These are phyloP conservation scores for Chlamydomonas applanata DNA, from an alignment of 139 green algal species.

Conservation along the genomic window DNA sequence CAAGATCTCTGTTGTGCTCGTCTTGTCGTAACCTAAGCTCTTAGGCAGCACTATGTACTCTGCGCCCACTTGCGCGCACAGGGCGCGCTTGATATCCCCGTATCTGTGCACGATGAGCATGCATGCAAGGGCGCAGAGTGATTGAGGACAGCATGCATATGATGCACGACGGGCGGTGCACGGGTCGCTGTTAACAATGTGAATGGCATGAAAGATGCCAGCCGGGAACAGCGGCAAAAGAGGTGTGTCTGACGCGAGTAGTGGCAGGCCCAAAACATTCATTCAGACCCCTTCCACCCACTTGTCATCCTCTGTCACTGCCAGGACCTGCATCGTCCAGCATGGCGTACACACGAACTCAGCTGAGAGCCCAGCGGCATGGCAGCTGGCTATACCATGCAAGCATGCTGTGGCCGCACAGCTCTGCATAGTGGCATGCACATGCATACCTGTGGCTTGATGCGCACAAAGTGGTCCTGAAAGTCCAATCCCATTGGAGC, in stretches of 20 bases:
- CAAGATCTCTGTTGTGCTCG: slow-evolving; percentile 39
- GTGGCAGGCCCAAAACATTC: no score
- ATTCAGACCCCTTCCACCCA: neutral
- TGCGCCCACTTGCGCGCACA: slow-evolving; percentile 21
- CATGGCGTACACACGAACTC: no score
- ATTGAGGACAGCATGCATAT: no score
- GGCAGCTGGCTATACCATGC: no score
- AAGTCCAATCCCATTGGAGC: slow-evolving; percentile 30
- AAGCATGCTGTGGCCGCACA: no score
- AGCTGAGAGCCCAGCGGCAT: no score
- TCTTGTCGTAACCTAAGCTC: slow-evolving; percentile 21
- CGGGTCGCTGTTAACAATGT: no score
- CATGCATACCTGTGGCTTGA: slow-evolving; percentile 12
- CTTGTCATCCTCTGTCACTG: slow-evolving; percentile 30
- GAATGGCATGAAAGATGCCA: neutral
- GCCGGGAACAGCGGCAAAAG: neutral
- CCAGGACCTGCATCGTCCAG: slow-evolving; percentile 18
- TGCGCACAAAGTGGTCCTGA: slow-evolving; percentile 31
- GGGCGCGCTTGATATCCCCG: slow-evolving; percentile 16
- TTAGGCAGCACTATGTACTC: slow-evolving; percentile 28
- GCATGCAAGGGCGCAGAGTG: no score
- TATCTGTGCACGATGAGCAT: slow-evolving; percentile 7
- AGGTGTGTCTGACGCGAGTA: no score
- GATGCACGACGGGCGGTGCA: no score
- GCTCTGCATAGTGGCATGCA: no score